Percentiles rank a stretch among this genome's conserved stretches.
phyloP scores from a whole-genome alignment of 2,329 filamentous ascomycete species.

The Niveomyces coronatus region DNA sequence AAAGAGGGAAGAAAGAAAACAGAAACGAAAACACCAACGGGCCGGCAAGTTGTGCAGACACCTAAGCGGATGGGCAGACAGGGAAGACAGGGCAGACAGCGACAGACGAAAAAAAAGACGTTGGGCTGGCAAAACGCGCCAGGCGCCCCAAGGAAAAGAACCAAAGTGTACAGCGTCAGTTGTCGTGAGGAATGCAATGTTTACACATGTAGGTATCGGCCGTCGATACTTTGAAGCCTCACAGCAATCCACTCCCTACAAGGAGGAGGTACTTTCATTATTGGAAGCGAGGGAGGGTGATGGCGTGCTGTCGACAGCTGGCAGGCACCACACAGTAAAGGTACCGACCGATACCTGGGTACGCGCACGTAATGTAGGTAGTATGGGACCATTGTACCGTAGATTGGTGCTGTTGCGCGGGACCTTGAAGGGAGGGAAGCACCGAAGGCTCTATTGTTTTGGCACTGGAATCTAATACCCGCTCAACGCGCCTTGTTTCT shows the following conservation, averaged over 20 bases:
- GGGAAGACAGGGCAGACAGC: slow-evolving; percentile 1
- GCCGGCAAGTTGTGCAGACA: too few species aligned
- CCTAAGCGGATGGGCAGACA: too few species aligned
- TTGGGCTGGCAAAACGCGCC: slow-evolving; percentile 9
- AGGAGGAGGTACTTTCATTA: slow-evolving; percentile 3
- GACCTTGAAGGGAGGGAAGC: too few species aligned
- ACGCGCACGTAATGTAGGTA: too few species aligned
- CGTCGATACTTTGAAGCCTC: not conserved
- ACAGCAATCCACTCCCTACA: slow-evolving; percentile 23
- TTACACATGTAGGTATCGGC: slow-evolving; percentile 4
- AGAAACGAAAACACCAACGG: slow-evolving; percentile 3
- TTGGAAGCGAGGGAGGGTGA: too few species aligned
- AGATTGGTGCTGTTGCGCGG: too few species aligned
- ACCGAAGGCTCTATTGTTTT: too few species aligned
- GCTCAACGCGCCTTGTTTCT: too few species aligned
- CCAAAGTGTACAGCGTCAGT: slow-evolving; percentile 7
- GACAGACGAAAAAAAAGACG: slow-evolving; percentile 3
- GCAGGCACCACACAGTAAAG: slow-evolving; percentile 2
- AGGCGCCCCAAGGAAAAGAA: slow-evolving; percentile 9
- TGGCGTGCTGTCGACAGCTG: not conserved
- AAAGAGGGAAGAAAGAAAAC: slow-evolving; percentile 8
- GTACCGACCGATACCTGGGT: slow-evolving; percentile 1
- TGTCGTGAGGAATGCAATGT: slow-evolving; percentile 14
- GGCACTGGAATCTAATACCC: too few species aligned
- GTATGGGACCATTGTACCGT: too few species aligned